A percentile compares a stretch with the other conserved stretches of the same genome.
These are phyloP conservation scores for Ophiosphaerella korrae DNA, from an alignment of 2,329 filamentous ascomycete species.

Conservation along the genomic window DNA sequence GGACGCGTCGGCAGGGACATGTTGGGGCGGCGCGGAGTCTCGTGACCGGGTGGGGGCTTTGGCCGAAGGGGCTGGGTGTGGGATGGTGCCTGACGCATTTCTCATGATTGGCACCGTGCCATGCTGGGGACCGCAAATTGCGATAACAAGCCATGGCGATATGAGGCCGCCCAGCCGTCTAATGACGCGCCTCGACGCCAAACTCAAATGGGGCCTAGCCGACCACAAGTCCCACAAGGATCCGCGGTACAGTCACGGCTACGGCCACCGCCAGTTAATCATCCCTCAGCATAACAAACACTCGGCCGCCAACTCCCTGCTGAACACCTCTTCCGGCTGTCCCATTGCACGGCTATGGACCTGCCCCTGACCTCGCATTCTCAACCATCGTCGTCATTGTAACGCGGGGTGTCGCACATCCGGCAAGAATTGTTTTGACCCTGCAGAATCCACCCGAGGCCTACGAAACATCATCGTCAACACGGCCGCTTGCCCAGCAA, in stretches of 20 bases:
- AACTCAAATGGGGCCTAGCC: conserved; percentile 16
- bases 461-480: conserved; percentile 22
- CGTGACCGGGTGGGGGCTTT: conserved; percentile 12
- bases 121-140: conserved; percentile 13
- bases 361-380: conserved; percentile 8
- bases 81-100: conserved; percentile 9
- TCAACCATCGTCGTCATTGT: conserved; percentile 15
- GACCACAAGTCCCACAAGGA: conserved; percentile 9
- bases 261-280: conserved; percentile 6
- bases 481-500: conserved; percentile 29
- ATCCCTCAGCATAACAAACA: conserved; percentile 28
- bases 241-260: conserved; percentile 19
- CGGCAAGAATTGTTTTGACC: conserved; percentile 21
- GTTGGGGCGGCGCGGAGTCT: conserved; percentile 3
- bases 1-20: conserved; percentile 24
- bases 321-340: conserved; percentile 16
- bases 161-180: conserved; percentile 6
- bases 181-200: conserved; percentile 29
- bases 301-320: conserved; percentile 3
- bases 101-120: conserved; percentile 32
- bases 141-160: conserved; percentile 9
- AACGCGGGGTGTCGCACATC: conserved; percentile 11
- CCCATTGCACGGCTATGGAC: conserved; percentile 25
- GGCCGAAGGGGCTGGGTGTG: conserved; percentile 13
- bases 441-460: conserved; percentile 6